A percentile compares a stretch with the other conserved stretches of the same genome.
These are phyloP conservation scores for Saprolegnia parasitica DNA, from an alignment of 352 stramenopile genomes.

Conservation along the genomic window DNA sequence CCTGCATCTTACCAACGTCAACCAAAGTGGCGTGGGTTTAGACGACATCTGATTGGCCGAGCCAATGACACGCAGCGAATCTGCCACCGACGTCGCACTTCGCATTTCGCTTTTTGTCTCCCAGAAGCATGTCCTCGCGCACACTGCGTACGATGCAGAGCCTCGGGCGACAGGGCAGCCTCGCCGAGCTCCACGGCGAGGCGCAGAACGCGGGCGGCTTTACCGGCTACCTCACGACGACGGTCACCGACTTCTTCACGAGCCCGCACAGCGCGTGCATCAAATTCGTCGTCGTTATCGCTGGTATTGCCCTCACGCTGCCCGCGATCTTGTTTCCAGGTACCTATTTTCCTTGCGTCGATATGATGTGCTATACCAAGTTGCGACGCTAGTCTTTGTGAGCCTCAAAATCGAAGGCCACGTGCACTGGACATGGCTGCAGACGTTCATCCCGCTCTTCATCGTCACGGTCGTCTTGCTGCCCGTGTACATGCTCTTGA, in stretches of 20 bases:
- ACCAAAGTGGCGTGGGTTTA: no score
- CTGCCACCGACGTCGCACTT: neutral
- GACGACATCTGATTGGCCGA: no score
- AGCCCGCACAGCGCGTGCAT: neutral
- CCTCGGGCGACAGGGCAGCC: neutral
- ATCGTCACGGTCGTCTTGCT: conserved; percentile 5
- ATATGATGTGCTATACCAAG: neutral
- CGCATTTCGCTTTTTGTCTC: neutral
- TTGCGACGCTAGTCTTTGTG: neutral
- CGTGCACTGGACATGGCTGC: neutral
- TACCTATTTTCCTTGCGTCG: neutral
- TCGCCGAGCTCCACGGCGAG: conserved; percentile 2
- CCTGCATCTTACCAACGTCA: no score
- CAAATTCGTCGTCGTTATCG: neutral
- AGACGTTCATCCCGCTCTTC: conserved; percentile 16
- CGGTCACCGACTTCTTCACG: neutral
- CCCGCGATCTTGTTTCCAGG: neutral
- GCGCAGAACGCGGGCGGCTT: neutral
- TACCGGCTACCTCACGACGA: neutral
- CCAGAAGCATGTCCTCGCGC: conserved; percentile 4
- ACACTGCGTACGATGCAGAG: conserved; percentile 10
- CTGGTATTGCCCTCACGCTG: neutral
- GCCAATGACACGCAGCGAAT: no score
- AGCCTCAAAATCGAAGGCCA: neutral
- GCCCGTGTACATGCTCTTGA: neutral